Percentiles rank a stretch among this genome's conserved stretches.
Evolutionary conservation across 495 filamentous ascomycete species (phyloP).

Genomic region (Aspergillus cavernicola): DNA sequence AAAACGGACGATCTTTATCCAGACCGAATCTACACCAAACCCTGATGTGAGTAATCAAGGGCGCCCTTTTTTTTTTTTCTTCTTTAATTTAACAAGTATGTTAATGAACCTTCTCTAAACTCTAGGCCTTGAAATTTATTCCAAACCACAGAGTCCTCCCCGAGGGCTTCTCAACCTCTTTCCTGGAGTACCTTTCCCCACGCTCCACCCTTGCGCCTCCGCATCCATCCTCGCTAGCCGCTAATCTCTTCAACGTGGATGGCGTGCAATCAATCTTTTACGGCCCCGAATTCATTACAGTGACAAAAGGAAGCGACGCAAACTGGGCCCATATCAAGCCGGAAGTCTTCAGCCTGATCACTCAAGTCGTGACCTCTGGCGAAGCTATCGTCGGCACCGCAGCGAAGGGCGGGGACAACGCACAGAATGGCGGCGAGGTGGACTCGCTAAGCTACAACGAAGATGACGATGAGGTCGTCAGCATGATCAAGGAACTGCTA

Average conservation of each 20-base stretch:
- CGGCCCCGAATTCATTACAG: slow-evolving; percentile 91
- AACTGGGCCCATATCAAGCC: slow-evolving; percentile 95
- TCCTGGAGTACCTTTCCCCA: slow-evolving; percentile 86
- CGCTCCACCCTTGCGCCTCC: slow-evolving; percentile 84
- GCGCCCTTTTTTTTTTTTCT: neutral
- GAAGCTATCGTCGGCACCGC: slow-evolving; percentile 74
- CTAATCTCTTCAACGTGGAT: slow-evolving; percentile 83
- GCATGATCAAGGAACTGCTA: slow-evolving; percentile 98
- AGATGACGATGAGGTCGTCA: slow-evolving; percentile 86
- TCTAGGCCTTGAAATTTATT: slow-evolving; percentile 81
- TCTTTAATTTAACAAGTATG: neutral
- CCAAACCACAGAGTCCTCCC: slow-evolving; percentile 83
- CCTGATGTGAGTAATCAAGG: slow-evolving; percentile 57
- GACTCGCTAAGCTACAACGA: slow-evolving; percentile 77
- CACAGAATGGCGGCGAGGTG: slow-evolving; percentile 51
- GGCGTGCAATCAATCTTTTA: slow-evolving; percentile 94
- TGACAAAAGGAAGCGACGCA: slow-evolving; percentile 81
- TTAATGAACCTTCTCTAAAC: neutral
- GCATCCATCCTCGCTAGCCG: slow-evolving; percentile 89
- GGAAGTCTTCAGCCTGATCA: slow-evolving; percentile 92
- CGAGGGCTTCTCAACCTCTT: slow-evolving; percentile 63
- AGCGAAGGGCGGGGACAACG: slow-evolving; percentile 54
- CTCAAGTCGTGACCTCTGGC: slow-evolving; percentile 78
- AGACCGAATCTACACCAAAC: slow-evolving; percentile 92
- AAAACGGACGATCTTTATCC: slow-evolving; percentile 88